A percentile compares a stretch with the other conserved stretches of the same genome.
phyloP scores from a whole-genome alignment of 208 protist genomes.

The Entamoeba moshkovskii region DNA sequence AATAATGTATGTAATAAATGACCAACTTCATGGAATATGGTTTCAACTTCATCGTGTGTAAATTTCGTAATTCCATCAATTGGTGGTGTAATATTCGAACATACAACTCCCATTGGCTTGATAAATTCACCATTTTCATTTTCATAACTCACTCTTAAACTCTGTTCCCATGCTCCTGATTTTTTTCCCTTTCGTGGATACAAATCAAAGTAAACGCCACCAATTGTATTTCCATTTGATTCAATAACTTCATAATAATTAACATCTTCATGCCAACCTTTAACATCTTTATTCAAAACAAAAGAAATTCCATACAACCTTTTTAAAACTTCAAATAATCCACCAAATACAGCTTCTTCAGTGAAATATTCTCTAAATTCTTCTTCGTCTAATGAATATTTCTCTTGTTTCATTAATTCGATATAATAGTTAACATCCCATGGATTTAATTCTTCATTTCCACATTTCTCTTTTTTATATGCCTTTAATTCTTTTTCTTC shows the following conservation, averaged over 20 bases:
- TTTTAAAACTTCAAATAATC: neutral
- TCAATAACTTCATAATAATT: neutral
- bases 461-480: neutral
- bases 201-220: neutral
- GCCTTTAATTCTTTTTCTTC: neutral
- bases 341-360: neutral
- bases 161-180: neutral
- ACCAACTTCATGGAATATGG: neutral
- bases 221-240: neutral
- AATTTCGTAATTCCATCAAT: neutral
- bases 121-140: neutral
- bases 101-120: neutral
- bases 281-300: neutral
- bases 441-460: neutral
- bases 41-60: neutral
- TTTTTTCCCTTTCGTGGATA: neutral
- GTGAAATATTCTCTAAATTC: neutral
- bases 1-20: neutral
- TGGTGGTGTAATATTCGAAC: neutral
- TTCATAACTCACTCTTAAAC: neutral
- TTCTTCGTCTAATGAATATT: neutral
- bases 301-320: neutral
- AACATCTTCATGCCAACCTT: neutral
- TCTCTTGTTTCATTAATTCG: neutral
- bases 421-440: neutral